Evolutionary conservation across 2,329 filamentous ascomycete genomes (phyloP).

Genomic region (Monosporascus sp.): DNA sequence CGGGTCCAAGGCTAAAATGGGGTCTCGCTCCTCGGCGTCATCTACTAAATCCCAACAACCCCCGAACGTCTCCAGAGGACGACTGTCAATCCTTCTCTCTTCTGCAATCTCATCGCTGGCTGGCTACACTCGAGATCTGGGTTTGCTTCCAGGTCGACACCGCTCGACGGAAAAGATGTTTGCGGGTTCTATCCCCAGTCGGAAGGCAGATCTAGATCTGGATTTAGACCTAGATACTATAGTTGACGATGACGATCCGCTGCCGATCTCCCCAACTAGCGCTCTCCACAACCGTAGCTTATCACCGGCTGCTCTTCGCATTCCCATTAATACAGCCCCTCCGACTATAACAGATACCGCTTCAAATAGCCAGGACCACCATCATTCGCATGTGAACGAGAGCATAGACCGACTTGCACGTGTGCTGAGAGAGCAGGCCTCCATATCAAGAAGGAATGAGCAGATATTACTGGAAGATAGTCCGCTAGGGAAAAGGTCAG

Average conservation of each 20-base stretch:
- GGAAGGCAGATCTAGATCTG: conserved; percentile 17
- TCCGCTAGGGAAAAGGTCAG: not conserved
- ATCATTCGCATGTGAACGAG: not conserved
- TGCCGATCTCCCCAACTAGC: conserved; percentile 7
- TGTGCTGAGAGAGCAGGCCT: not conserved
- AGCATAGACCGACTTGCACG: not conserved
- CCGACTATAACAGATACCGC: not conserved
- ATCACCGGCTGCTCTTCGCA: not conserved
- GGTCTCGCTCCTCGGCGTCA: not conserved
- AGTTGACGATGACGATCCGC: conserved; percentile 13
- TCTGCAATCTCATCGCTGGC: not conserved
- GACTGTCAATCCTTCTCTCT: not conserved
- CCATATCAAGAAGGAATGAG: not conserved
- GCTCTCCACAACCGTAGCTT: not conserved
- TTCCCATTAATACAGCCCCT: not conserved
- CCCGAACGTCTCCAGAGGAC: too few species aligned
- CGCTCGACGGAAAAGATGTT: conserved; percentile 13
- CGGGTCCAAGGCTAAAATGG: not conserved
- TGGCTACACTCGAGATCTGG: not conserved
- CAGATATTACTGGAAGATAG: not conserved
- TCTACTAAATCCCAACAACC: not conserved
- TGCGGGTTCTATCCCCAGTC: conserved; percentile 16
- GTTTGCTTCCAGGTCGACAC: not conserved
- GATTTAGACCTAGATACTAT: conserved; percentile 12
- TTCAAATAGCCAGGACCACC: not conserved